Conservation (phyloP, 768 basidiomycete genomes). For the Hypholoma sublateritium region DNA sequence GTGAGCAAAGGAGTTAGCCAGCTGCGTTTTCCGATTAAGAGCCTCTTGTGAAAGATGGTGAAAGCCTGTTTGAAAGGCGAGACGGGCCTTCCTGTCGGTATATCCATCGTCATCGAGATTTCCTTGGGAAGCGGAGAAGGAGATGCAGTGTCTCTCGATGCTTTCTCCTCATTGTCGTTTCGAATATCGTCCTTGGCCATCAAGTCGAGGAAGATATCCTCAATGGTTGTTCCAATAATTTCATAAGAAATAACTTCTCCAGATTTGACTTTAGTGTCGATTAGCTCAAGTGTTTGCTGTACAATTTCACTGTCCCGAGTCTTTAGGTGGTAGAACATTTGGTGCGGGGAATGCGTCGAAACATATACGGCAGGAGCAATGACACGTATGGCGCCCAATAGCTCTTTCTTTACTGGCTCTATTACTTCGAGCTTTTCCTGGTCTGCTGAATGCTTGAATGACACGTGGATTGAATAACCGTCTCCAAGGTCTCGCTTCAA, state of each 20-base stretch:
- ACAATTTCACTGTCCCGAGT: slow-evolving; percentile 57
- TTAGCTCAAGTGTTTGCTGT: slow-evolving; percentile 50
- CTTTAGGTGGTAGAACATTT: slow-evolving; percentile 56
- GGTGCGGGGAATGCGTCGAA: slow-evolving; percentile 41
- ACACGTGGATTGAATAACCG: slow-evolving; percentile 66
- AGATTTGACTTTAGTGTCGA: slow-evolving; percentile 43
- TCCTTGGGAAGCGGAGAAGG: slow-evolving; percentile 19
- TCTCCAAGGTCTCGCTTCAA: slow-evolving; percentile 70
- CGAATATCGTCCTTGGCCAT: slow-evolving; percentile 50
- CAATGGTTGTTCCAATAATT: slow-evolving; percentile 71
- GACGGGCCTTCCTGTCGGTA: slow-evolving; percentile 51
- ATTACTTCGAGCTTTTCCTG: slow-evolving; percentile 25
- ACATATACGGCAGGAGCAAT: slow-evolving; percentile 46
- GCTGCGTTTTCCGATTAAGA: slow-evolving; percentile 59
- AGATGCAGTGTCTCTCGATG: slow-evolving; percentile 14
- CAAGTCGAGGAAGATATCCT: slow-evolving; percentile 77
- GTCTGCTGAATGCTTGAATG: slow-evolving; percentile 32
- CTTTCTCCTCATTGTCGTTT: slow-evolving; percentile 20
- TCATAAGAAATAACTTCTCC: slow-evolving; percentile 56
- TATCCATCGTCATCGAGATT: slow-evolving; percentile 30
- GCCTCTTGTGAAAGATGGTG: slow-evolving; percentile 74
- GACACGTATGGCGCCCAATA: slow-evolving; percentile 42
- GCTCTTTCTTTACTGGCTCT: slow-evolving; percentile 22
- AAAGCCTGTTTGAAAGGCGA: slow-evolving; percentile 64
- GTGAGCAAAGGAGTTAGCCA: slow-evolving; percentile 67